Base-by-base conservation (phyloP, 306 rosid species). In the Dryas alaskensis region DNA sequence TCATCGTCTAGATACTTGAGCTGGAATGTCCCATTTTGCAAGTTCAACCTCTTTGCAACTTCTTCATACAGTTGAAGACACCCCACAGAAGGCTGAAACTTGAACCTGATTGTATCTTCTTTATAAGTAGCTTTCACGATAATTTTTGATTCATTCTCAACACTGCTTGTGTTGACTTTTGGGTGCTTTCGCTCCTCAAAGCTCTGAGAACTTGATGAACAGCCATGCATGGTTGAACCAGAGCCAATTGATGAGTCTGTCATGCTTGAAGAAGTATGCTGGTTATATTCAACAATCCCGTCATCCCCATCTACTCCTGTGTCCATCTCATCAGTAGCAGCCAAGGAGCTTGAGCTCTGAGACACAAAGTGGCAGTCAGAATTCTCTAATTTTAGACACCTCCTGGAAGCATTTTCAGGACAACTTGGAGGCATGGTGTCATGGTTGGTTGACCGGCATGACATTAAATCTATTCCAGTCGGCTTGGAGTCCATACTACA, bases 1-100 rank as follows among this genome's bases (percentile, higher is more conserved):
- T 92, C 96, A 70, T 92, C 97, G 22, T 92, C 98, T 16, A 90
- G 73, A 75, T 90, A 92, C 66, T 83, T 92, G 75, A 90, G 95
- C 69, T 84, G 91, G 76, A 92, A 92, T 31, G 87, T 63, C 48
- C 96, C 97, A 2, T 68, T 79, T 75, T 84, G 89, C 59, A 92
- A 79, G 72, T 79, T 92, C 81, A 92, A 90, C 78, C 96, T 80
- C 76, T 72, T 69, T 25, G 80, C 96, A 69, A 93, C 83, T 79
- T 90, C 98, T 70, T 93, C 96, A 10, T 87, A 87, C 47, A 93
- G 84, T 68, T 81, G 87, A 22, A 79, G 77, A 74, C 83, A 93
- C 47, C 92, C 88, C 55, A 67, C 72, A 2, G 80, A 80, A 6
- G 89, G 80, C 73, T 86, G 90, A 65, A 90, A 90, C 82, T 82